Percentiles rank a stretch among this genome's conserved stretches.
Conservation (phyloP, 2,329 filamentous ascomycete genomes). For the Chaetomium globosum region DNA sequence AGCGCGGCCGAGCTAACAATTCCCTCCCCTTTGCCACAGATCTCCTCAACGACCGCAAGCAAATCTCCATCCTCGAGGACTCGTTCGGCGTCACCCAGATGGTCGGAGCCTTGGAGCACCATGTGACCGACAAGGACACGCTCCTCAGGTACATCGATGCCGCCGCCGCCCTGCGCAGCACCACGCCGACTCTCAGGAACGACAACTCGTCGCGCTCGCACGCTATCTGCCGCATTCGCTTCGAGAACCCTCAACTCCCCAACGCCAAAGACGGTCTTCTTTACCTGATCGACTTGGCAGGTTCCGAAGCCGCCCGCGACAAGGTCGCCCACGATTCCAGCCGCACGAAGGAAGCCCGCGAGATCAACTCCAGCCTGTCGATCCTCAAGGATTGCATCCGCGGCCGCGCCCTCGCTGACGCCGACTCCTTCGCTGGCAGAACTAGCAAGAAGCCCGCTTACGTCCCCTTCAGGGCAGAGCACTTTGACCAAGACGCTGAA, state of each 20-base stretch:
- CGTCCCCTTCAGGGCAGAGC: constrained; percentile 52
- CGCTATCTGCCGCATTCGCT: constrained; percentile 51
- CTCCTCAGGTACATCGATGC: constrained; percentile 44
- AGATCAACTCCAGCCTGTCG: constrained; percentile 54
- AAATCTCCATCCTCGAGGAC: constrained; percentile 51
- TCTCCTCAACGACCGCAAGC: constrained; percentile 47
- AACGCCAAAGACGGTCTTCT: constrained; percentile 47
- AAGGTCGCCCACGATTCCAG: constrained; percentile 45
- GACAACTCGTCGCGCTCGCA: constrained; percentile 54
- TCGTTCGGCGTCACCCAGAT: constrained; percentile 50
- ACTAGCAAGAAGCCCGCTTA: constrained; percentile 42
- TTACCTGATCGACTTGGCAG: constrained; percentile 53
- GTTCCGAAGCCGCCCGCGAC: constrained; percentile 53
- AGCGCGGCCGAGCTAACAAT: background rate
- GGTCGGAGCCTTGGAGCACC: constrained; percentile 48
- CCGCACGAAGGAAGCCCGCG: constrained; percentile 51
- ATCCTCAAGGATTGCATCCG: constrained; percentile 58
- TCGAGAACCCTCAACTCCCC: constrained; percentile 41
- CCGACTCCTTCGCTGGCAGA: constrained; percentile 23
- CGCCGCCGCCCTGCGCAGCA: constrained; percentile 47
- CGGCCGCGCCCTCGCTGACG: constrained; percentile 46
- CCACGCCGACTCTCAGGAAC: constrained; percentile 51
- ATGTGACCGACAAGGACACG: constrained; percentile 38
- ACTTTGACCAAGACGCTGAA: constrained; percentile 53
- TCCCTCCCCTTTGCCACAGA: constrained; percentile 36